phyloP scores from a whole-genome alignment of 225 moss, liverwort and hornwort species.

The Straminergon stramineum region DNA sequence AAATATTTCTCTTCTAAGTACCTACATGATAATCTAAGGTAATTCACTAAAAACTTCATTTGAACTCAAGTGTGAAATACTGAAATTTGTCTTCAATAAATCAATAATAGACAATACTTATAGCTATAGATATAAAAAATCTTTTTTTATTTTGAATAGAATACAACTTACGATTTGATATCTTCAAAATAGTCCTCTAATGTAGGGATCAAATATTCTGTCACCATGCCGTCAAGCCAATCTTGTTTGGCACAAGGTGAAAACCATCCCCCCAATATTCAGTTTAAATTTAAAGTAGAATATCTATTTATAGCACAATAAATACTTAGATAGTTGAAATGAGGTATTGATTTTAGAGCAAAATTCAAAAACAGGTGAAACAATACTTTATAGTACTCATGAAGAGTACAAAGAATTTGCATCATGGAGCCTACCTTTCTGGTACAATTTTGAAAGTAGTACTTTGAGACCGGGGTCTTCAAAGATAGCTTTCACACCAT shows the following conservation, averaged over 20 bases:
- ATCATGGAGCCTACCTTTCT: constrained; percentile 31
- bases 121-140: not conserved
- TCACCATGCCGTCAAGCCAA: constrained; percentile 77
- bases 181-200: constrained; percentile 87
- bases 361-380: not conserved
- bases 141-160: not conserved
- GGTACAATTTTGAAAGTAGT: constrained; percentile 66
- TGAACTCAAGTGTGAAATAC: not conserved
- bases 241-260: constrained; percentile 24
- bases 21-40: not conserved
- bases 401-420: not conserved
- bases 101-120: not conserved
- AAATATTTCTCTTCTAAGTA: constrained; percentile 63
- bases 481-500: constrained; percentile 49
- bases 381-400: no score
- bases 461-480: constrained; percentile 77
- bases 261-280: not conserved
- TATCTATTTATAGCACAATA: not conserved
- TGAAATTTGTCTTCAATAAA: not conserved
- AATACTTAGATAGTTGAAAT: not conserved
- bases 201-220: constrained; percentile 72
- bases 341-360: not conserved
- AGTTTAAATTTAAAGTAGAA: not conserved
- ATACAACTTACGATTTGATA: constrained; percentile 44
- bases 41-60: not conserved